Evolutionary conservation across 768 basidiomycete species (phyloP).

Genomic region (Pleurotus tuber-regium): DNA sequence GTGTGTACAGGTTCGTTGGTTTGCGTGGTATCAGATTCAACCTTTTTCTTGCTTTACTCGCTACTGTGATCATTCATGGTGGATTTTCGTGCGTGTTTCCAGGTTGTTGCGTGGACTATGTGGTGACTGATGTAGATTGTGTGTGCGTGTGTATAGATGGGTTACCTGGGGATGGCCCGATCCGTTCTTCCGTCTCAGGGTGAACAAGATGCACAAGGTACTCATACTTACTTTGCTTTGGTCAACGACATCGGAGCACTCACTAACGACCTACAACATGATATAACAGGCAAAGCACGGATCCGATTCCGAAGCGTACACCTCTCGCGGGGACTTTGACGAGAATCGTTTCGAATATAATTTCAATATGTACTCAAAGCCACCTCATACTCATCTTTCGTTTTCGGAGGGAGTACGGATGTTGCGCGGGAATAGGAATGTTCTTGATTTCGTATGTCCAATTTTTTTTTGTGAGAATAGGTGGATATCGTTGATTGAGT

Average conservation of each 20-base stretch:
- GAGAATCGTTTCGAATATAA: slow-evolving; percentile 34
- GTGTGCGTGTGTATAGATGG: slow-evolving; percentile 28
- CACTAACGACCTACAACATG: too few species aligned
- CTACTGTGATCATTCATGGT: slow-evolving; percentile 35
- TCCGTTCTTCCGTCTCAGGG: slow-evolving; percentile 40
- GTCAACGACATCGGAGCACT: too few species aligned
- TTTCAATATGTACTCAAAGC: slow-evolving; percentile 38
- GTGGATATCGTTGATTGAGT: too few species aligned
- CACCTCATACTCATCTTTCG: slow-evolving; percentile 37
- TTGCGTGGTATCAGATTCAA: slow-evolving; percentile 37
- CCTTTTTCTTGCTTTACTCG: slow-evolving; percentile 30
- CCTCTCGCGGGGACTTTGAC: slow-evolving; percentile 37
- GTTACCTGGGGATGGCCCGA: slow-evolving; percentile 37
- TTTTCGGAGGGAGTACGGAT: slow-evolving; percentile 38
- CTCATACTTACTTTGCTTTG: too few species aligned
- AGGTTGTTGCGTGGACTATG: too few species aligned
- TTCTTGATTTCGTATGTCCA: slow-evolving; percentile 33
- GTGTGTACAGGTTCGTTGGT: slow-evolving; percentile 35
- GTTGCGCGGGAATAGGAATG: slow-evolving; percentile 38
- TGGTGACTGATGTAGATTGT: too few species aligned
- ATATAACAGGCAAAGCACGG: slow-evolving; percentile 38
- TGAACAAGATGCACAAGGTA: slow-evolving; percentile 38
- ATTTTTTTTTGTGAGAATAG: too few species aligned
- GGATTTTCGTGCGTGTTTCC: slow-evolving; percentile 37
- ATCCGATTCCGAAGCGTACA: slow-evolving; percentile 38